phyloP scores from a whole-genome alignment of 371 early-diverging fungal species.

The Apophysomyces trapeziformis region DNA sequence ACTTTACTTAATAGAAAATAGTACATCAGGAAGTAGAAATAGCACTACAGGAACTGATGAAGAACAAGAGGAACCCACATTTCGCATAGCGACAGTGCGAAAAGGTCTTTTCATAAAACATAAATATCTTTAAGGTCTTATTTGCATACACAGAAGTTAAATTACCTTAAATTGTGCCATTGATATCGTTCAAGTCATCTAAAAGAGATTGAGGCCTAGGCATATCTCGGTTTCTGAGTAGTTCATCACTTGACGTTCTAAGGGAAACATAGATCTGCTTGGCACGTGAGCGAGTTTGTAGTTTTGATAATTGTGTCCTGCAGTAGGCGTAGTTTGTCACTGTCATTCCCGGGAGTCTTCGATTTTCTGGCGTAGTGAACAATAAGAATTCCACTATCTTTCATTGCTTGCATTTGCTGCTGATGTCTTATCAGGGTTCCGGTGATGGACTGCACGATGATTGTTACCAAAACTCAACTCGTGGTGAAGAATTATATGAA shows the following conservation, averaged over 20 bases:
- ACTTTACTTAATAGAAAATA: too few relatives aligned
- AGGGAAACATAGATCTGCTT: not conserved
- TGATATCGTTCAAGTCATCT: not conserved
- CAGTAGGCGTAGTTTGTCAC: not conserved
- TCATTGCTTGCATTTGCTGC: not conserved
- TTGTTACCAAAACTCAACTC: not conserved
- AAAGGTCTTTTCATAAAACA: not conserved
- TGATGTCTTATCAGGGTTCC: not conserved
- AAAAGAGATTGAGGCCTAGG: not conserved
- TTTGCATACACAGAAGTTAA: not conserved
- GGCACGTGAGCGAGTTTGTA: not conserved
- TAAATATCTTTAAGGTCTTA: not conserved
- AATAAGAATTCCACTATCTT: not conserved
- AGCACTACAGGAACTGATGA: too few relatives aligned
- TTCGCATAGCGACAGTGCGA: not conserved
- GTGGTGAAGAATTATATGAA: not conserved
- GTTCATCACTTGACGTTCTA: constrained; percentile 1
- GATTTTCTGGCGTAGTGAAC: not conserved
- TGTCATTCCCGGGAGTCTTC: not conserved
- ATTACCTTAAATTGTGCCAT: not conserved
- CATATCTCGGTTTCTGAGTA: not conserved
- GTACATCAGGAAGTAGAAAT: too few relatives aligned
- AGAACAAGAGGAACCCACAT: too few relatives aligned
- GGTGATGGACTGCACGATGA: not conserved
- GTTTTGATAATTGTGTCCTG: not conserved